phyloP scores from a whole-genome alignment of 345 rosid species.

The Corchorus olitorius region DNA sequence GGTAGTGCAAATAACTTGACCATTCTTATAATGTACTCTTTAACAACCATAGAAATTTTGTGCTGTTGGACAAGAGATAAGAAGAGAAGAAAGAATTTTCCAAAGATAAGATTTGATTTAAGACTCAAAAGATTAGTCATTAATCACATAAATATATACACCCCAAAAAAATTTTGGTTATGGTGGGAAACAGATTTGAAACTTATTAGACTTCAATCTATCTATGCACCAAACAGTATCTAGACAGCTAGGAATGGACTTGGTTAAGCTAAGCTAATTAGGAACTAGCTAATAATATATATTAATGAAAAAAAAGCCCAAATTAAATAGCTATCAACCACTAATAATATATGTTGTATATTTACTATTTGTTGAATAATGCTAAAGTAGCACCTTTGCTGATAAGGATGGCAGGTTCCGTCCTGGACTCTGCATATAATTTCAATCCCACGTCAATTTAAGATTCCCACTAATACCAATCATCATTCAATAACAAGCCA shows the following conservation, averaged over 20 bases:
- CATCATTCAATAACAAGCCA: too few relatives aligned
- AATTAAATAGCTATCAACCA: slow-evolving; percentile 1
- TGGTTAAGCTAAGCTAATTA: not conserved
- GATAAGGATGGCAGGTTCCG: slow-evolving; percentile 12
- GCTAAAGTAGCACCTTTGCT: slow-evolving; percentile 14
- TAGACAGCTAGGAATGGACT: not conserved
- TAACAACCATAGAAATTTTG: too few relatives aligned
- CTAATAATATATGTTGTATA: not conserved
- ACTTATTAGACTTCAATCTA: not conserved
- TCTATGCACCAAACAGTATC: not conserved
- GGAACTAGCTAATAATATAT: not conserved
- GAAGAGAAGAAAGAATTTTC: too few relatives aligned
- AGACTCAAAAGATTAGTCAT: too few relatives aligned
- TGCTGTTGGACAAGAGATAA: too few relatives aligned
- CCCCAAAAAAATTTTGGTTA: not conserved
- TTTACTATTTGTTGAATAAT: not conserved
- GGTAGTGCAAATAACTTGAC: too few relatives aligned
- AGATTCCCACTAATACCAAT: slow-evolving; percentile 1
- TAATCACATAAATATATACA: too few relatives aligned
- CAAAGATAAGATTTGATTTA: too few relatives aligned
- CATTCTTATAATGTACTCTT: too few relatives aligned
- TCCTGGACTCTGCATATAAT: not conserved
- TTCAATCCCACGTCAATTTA: not conserved
- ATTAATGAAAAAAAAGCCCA: not conserved
- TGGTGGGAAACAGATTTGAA: slow-evolving; percentile 11